Evolutionary conservation across 179 eudicot genomes (phyloP).

Genomic region (Spergularia azorica): DNA sequence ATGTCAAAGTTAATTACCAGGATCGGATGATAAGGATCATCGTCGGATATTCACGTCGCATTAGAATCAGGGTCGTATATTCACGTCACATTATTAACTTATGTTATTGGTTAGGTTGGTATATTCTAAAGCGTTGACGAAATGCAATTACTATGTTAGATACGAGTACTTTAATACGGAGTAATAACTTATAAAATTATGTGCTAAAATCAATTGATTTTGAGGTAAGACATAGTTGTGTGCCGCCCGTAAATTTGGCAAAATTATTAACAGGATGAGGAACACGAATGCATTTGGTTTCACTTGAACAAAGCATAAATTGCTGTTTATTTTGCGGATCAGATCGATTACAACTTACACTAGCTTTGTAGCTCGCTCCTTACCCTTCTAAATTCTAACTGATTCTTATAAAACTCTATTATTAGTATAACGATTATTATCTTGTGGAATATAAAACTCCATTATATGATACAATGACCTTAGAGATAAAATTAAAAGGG

Average conservation of each 20-base stretch:
- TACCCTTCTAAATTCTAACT: too few species aligned
- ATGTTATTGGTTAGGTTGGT: background rate
- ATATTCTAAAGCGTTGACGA: background rate
- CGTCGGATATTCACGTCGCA: constrained; percentile 28
- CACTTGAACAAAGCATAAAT: background rate
- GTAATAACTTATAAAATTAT: background rate
- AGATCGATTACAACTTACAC: too few species aligned
- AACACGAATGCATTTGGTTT: background rate
- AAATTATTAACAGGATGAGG: background rate
- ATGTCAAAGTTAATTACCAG: background rate
- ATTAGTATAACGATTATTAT: too few species aligned
- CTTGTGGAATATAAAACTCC: too few species aligned
- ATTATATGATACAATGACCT: too few species aligned
- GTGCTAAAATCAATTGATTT: background rate
- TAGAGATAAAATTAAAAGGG: too few species aligned
- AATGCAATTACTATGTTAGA: background rate
- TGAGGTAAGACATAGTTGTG: background rate
- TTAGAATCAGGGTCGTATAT: constrained; percentile 29
- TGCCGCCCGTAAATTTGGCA: background rate
- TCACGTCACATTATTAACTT: constrained; percentile 28
- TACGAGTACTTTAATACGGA: background rate
- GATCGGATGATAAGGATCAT: constrained; percentile 12
- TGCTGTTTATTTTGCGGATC: background rate
- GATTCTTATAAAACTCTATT: too few species aligned
- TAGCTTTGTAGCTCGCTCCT: too few species aligned